Evolutionary conservation across 169 alveolate genomes (phyloP).

Genomic region (Cytauxzoon felis): DNA sequence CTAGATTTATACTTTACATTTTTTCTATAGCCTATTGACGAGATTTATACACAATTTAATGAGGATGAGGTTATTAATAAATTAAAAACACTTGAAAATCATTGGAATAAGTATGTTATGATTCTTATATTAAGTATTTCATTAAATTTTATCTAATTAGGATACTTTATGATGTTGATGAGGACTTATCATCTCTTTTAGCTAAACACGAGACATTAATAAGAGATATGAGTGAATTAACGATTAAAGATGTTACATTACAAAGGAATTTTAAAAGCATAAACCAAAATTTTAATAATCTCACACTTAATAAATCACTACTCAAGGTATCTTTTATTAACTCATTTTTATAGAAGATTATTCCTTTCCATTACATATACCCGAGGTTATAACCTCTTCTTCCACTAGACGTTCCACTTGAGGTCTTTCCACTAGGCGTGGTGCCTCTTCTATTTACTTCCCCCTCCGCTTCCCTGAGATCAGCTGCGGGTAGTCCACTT

Average conservation of each 20-base stretch:
- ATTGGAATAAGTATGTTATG: neutral
- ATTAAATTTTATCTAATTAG: neutral
- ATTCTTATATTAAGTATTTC: neutral
- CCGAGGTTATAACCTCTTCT: too few species aligned
- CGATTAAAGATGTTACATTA: constrained; percentile 11
- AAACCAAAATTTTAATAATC: constrained; percentile 39
- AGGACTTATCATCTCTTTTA: neutral
- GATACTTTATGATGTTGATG: neutral
- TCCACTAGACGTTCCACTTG: too few species aligned
- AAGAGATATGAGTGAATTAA: constrained; percentile 24
- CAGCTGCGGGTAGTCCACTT: too few species aligned
- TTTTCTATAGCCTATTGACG: too few species aligned
- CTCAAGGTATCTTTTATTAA: too few species aligned
- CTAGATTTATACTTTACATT: too few species aligned
- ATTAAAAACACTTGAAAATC: neutral
- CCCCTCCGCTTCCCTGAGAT: too few species aligned
- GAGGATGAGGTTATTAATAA: constrained; percentile 1
- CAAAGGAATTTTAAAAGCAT: constrained; percentile 38
- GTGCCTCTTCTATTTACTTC: too few species aligned
- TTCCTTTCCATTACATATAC: too few species aligned
- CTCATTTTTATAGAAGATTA: too few species aligned
- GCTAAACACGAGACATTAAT: constrained; percentile 19
- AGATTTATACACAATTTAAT: neutral
- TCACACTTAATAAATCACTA: constrained; percentile 11
- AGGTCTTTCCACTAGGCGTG: too few species aligned